Conservation (phyloP, 441 rosid species). For the Adansonia rubrostipa region DNA sequence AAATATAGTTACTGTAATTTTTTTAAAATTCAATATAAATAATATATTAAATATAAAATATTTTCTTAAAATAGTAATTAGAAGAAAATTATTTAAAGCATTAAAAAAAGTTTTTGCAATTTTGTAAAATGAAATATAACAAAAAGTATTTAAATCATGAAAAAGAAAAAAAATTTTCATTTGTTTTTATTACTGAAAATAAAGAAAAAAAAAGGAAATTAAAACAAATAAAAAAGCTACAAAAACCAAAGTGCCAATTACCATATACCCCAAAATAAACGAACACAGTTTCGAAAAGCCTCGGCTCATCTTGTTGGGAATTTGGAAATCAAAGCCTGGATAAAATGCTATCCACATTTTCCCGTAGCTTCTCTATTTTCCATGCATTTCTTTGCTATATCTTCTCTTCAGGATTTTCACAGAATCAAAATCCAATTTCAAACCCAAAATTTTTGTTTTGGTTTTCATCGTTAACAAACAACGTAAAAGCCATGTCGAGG, state of each 20-base stretch:
- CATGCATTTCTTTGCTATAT: background rate
- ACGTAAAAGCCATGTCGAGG: constrained; percentile 47
- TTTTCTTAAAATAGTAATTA: no score
- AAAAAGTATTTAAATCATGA: no score
- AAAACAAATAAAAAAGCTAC: background rate
- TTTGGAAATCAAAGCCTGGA: background rate
- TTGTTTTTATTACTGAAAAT: background rate
- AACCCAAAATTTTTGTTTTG: background rate
- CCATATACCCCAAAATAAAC: background rate
- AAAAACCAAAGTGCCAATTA: background rate
- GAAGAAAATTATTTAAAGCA: no score
- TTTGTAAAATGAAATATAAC: no score
- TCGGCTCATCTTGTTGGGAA: background rate
- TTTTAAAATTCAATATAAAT: no score
- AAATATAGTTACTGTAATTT: no score
- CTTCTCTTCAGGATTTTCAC: background rate
- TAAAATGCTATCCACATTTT: background rate
- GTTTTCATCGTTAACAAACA: background rate
- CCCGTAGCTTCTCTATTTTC: background rate
- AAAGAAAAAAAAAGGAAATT: background rate
- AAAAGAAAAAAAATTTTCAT: background rate
- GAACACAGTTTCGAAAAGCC: background rate
- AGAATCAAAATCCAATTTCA: background rate
- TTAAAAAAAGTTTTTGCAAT: no score
- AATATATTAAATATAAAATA: no score